Conservation (phyloP, 1,284 basidiomycete genomes). For the Leccinum holopus region DNA sequence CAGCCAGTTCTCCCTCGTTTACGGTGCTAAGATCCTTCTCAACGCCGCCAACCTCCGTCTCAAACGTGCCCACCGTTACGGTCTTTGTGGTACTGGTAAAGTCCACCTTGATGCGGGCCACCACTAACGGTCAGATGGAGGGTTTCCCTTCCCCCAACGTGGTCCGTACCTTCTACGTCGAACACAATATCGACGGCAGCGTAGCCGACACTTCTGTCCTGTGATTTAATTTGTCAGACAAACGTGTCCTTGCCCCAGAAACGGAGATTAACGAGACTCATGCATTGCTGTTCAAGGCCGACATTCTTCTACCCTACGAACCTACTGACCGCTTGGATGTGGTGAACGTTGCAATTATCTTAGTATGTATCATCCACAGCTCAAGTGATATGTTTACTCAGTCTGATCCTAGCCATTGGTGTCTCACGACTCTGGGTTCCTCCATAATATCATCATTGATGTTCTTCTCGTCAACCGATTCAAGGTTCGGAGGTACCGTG, state of each 20-base stretch:
- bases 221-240: slow-evolving; percentile 85
- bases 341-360: slow-evolving; percentile 96
- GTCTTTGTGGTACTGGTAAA: slow-evolving; percentile 97
- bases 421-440: slow-evolving; percentile 98
- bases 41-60: slow-evolving; percentile 96
- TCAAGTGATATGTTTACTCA: slow-evolving; percentile 19
- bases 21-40: slow-evolving; percentile 97
- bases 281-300: slow-evolving; percentile 98
- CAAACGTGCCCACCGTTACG: slow-evolving; percentile 98
- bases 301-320: slow-evolving; percentile 95
- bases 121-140: slow-evolving; percentile 95
- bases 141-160: slow-evolving; percentile 96
- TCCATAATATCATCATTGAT: slow-evolving; percentile 99
- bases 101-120: slow-evolving; percentile 97
- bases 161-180: slow-evolving; percentile 98
- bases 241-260: slow-evolving; percentile 74
- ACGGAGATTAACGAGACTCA: slow-evolving; percentile 80
- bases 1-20: slow-evolving; percentile 97
- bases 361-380: slow-evolving; percentile 50
- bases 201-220: slow-evolving; percentile 92
- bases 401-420: slow-evolving; percentile 63
- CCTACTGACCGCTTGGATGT: slow-evolving; percentile 99
- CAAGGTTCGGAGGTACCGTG: slow-evolving; percentile 97
- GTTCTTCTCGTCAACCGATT: slow-evolving; percentile 99
- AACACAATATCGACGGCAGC: slow-evolving; percentile 97